Base-by-base conservation (phyloP, 805 yeast genomes). In the Huiozyma sinensis region DNA sequence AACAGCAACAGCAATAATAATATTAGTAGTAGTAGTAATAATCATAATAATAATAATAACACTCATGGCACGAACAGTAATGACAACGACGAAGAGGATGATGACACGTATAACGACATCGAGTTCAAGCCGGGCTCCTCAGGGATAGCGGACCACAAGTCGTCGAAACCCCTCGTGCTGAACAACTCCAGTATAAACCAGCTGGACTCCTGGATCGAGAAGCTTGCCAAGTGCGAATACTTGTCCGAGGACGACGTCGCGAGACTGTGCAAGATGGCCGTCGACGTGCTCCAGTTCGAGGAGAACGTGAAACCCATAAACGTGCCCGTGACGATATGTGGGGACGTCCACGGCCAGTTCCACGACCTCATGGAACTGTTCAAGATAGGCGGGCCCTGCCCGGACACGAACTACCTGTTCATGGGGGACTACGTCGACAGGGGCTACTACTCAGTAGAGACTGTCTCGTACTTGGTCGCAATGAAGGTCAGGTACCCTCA, bases 281-380 rank as follows among this genome's bases (percentile, higher is more conserved):
- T 83, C 47, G 96, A 89, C 53, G 92, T 88, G 32, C 69, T 89
- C 56, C 94, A 86, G 63, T 81, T 79, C 54, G 97, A 89, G 68
- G 89, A 85, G 55, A 90, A 92, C 61, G 95, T 90, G 41, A 96
- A 90, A 67, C 95, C 95, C 1, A 96, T 90, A 39, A 79, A 77
- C 50, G 90, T 88, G 7, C 98, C 98, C 5, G 97, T 92, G 33
- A 90, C 97, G 13, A 88, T 89, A 51, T 90, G 97, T 70, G 97
- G 97, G 53, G 97, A 88, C 65, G 90, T 88, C 44, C 97, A 88
- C 61, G 97, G 97, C 36, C 97, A 88, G 65, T 89, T 88, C 63
- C 96, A 89, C 62, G 97, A 88, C 69, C 71, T 88, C 62, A 83
- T 87, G 81, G 96, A 88, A 64, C 70, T 88, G 47, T 89, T 88